Evolutionary conservation across 129 eudicot species (phyloP).

Genomic region (Chrysanthemum seticuspe): DNA sequence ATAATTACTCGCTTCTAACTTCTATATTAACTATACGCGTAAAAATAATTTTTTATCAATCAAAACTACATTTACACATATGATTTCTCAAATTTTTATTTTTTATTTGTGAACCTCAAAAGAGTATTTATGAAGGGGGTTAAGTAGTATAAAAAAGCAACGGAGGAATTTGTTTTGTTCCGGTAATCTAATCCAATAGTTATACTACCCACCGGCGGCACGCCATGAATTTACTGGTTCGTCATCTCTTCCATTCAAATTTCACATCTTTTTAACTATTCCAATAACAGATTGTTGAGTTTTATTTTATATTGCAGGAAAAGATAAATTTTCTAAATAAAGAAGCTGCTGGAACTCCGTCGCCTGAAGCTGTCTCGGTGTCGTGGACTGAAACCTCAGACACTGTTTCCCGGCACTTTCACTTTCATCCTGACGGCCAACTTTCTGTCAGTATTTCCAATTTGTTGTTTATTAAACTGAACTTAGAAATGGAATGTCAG

Average conservation of each 20-base stretch:
- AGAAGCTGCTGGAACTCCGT: conserved; percentile 31
- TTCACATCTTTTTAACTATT: neutral
- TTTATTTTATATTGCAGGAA: conserved; percentile 30
- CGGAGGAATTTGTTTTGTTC: conserved; percentile 22
- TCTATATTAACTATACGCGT: too few species aligned
- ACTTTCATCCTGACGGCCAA: conserved; percentile 54
- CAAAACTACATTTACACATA: too few species aligned
- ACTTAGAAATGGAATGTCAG: too few species aligned
- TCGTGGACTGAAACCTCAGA: conserved; percentile 76
- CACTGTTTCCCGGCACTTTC: conserved; percentile 58
- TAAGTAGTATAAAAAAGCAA: too few species aligned
- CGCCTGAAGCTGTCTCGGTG: conserved; percentile 33
- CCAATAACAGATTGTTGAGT: neutral
- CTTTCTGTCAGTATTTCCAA: conserved; percentile 44
- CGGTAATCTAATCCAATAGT: conserved; percentile 19
- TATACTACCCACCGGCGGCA: conserved; percentile 7
- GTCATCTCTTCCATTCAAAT: neutral
- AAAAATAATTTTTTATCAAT: too few species aligned
- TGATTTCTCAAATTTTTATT: too few species aligned
- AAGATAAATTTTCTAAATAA: conserved; percentile 44
- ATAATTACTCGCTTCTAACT: too few species aligned
- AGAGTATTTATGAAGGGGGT: too few species aligned
- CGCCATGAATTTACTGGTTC: conserved; percentile 29
- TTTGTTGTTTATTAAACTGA: neutral
- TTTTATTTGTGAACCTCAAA: too few species aligned